These are phyloP conservation scores for Fusarium subglutinans DNA, from an alignment of 2,329 filamentous ascomycete species.

Conservation along the genomic window DNA sequence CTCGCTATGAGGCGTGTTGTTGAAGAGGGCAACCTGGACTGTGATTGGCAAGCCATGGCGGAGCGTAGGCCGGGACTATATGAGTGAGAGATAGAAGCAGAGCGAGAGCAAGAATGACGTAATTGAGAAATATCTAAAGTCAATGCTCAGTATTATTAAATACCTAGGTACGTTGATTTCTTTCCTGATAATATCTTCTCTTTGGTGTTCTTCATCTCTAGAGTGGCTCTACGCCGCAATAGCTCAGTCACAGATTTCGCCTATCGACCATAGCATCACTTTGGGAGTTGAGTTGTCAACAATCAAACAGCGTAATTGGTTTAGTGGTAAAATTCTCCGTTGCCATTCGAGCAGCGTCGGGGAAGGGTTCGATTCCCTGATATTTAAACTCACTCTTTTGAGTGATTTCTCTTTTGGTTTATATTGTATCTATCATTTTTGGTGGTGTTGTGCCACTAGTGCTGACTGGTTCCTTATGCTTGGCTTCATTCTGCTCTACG, in stretches of 20 bases:
- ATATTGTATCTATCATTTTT: not conserved
- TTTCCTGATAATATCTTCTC: not conserved
- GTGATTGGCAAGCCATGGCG: not conserved
- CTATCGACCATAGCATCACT: rapidly evolving
- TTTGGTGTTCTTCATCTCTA: not conserved
- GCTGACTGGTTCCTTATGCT: not conserved
- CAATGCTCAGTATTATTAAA: no score
- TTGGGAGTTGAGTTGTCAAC: rapidly evolving
- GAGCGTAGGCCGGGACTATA: not conserved
- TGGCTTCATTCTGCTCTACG: not conserved
- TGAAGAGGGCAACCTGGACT: not conserved
- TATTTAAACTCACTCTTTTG: rapidly evolving
- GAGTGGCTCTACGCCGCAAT: not conserved
- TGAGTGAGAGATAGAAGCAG: not conserved
- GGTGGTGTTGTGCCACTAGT: not conserved
- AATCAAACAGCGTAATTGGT: constrained; percentile 13
- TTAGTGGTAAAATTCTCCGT: constrained; percentile 29
- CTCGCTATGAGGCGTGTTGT: not conserved
- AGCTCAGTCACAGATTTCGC: not conserved
- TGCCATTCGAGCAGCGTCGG: constrained; percentile 17
- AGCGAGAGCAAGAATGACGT: not conserved
- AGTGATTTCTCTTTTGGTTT: not conserved
- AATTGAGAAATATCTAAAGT: no score
- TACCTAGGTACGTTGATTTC: not conserved
- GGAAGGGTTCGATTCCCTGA: constrained; percentile 25